These are phyloP conservation scores for Uronychia binucleata DNA, from an alignment of 73 alveolate genomes.

Conservation along the genomic window DNA sequence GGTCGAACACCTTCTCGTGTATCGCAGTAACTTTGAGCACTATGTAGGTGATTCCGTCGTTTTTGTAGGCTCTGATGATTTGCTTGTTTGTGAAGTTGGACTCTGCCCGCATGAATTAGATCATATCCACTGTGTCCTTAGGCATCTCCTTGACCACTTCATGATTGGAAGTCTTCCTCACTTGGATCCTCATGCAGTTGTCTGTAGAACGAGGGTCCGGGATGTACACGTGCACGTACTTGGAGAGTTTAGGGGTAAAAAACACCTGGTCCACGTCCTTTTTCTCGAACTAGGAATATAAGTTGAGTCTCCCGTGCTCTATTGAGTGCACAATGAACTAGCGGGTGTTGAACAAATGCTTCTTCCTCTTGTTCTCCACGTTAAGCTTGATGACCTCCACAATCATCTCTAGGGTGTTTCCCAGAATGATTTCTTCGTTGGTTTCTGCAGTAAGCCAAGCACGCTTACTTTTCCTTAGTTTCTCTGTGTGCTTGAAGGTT, in stretches of 20 bases:
- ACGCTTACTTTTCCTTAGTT: neutral
- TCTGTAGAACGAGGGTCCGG: neutral
- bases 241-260: neutral
- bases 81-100: neutral
- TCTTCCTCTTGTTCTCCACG: neutral
- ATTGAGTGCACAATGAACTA: neutral
- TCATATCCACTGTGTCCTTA: neutral
- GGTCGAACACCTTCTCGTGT: neutral
- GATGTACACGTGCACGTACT: neutral
- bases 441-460: neutral
- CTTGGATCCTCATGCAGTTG: neutral
- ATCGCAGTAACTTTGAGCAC: neutral
- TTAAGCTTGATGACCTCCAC: neutral
- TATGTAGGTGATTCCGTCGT: neutral
- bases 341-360: neutral
- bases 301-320: neutral
- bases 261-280: neutral
- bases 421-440: neutral
- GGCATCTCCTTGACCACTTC: neutral
- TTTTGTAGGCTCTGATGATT: neutral
- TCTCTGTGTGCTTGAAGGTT: neutral
- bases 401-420: neutral
- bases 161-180: neutral
- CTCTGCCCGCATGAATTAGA: neutral
- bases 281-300: neutral